Percentiles rank a stretch among this genome's conserved stretches.
These are phyloP conservation scores for Irpex sp. DNA, from an alignment of 1,284 basidiomycete genomes.

Conservation along the genomic window DNA sequence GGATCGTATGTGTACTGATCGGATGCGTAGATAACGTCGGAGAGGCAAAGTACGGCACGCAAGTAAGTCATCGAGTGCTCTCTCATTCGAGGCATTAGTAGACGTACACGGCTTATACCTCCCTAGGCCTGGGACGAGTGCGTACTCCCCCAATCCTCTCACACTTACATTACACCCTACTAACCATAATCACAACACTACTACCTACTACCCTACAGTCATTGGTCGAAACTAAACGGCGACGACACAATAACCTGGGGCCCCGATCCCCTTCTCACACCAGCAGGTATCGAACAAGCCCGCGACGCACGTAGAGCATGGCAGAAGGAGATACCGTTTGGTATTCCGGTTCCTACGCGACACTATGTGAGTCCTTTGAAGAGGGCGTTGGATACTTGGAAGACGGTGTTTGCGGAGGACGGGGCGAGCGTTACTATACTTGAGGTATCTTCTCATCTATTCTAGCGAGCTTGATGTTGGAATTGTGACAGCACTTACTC, in stretches of 20 bases:
- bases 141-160: conserved; percentile 16
- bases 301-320: conserved; percentile 50
- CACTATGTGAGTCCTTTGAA: conserved; percentile 74
- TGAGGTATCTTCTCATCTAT: conserved; percentile 21
- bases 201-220: conserved; percentile 27
- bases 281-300: conserved; percentile 65
- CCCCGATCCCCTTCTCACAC: conserved; percentile 76
- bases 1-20: too few relatives aligned
- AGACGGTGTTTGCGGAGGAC: conserved; percentile 50
- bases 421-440: conserved; percentile 22
- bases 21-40: conserved; percentile 63
- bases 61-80: conserved; percentile 32
- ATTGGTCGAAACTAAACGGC: conserved; percentile 69
- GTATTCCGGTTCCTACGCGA: conserved; percentile 57
- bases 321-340: conserved; percentile 47
- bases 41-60: conserved; percentile 65
- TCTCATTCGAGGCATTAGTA: neutral
- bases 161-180: neutral
- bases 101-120: neutral
- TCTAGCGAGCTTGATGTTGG: too few relatives aligned
- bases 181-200: neutral
- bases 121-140: conserved; percentile 54
- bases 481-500: too few relatives aligned
- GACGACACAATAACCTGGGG: conserved; percentile 79
- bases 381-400: conserved; percentile 67